These are phyloP conservation scores for Williopsis jadinii DNA, from an alignment of 1,139 yeast genomes.

Conservation along the genomic window DNA sequence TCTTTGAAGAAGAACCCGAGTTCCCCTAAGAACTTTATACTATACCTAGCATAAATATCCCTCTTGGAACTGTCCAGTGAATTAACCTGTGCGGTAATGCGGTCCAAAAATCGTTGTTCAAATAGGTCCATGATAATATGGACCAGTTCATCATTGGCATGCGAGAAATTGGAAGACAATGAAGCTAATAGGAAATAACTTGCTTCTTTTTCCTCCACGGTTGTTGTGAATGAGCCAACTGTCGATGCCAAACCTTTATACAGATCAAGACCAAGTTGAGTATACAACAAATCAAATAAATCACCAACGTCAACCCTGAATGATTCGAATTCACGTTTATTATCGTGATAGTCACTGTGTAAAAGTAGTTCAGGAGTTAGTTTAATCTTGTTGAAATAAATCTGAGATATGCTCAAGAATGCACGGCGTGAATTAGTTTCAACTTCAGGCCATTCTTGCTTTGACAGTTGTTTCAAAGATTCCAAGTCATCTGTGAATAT, in stretches of 20 bases:
- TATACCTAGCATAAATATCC: constrained; percentile 33
- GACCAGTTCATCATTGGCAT: constrained; percentile 20
- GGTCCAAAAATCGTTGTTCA: constrained; percentile 21
- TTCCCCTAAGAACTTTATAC: constrained; percentile 46
- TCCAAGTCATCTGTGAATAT: constrained; percentile 51
- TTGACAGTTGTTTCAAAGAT: constrained; percentile 29
- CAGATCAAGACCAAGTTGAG: constrained; percentile 52
- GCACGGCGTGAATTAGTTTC: constrained; percentile 30
- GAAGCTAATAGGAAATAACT: constrained; percentile 52
- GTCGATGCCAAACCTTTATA: constrained; percentile 43
- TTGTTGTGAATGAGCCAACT: constrained; percentile 19
- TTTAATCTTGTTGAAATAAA: constrained; percentile 60
- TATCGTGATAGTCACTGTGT: constrained; percentile 17
- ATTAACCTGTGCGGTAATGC: constrained; percentile 4
- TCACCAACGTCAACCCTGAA: constrained; percentile 74
- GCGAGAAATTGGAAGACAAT: constrained; percentile 35
- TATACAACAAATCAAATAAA: constrained; percentile 61
- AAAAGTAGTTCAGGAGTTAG: constrained; percentile 23
- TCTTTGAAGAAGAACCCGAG: constrained; percentile 47
- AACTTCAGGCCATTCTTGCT: constrained; percentile 23
- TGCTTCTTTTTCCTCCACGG: constrained; percentile 54
- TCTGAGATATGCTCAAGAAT: constrained; percentile 39
- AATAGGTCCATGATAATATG: constrained; percentile 24
- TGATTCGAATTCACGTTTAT: constrained; percentile 47
- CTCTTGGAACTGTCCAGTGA: constrained; percentile 2